These are phyloP conservation scores for Prototheca stagnorum DNA, from an alignment of 163 green algal species.

Conservation along the genomic window DNA sequence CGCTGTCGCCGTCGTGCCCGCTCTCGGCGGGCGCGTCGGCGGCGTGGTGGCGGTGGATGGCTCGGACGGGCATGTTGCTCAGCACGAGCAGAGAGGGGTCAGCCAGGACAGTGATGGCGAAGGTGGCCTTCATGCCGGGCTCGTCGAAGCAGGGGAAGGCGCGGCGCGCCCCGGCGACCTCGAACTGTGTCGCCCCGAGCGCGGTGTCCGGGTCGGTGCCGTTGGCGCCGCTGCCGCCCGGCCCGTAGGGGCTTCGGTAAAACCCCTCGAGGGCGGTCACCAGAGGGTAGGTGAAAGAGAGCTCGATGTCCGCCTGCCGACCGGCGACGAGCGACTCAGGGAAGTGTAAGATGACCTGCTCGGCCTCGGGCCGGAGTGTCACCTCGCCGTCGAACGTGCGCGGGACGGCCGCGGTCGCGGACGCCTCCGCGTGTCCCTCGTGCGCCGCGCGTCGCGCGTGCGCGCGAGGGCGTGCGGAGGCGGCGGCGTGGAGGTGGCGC, in stretches of 20 bases:
- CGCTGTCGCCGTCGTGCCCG: too few relatives aligned
- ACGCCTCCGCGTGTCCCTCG: too few relatives aligned
- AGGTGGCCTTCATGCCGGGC: slow-evolving; percentile 48
- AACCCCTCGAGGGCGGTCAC: slow-evolving; percentile 41
- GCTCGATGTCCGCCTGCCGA: slow-evolving; percentile 5
- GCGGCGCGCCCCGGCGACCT: slow-evolving; percentile 54
- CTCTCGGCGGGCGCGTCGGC: too few relatives aligned
- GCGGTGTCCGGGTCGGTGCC: slow-evolving; percentile 3
- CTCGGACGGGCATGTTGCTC: slow-evolving; percentile 36
- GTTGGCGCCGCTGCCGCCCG: neutral
- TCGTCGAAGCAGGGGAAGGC: slow-evolving; percentile 90
- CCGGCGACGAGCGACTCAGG: neutral
- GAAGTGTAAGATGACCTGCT: slow-evolving; percentile 26
- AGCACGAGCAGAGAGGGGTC: slow-evolving; percentile 27
- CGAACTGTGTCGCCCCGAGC: slow-evolving; percentile 72
- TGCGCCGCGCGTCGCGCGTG: neutral
- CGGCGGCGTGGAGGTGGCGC: too few relatives aligned
- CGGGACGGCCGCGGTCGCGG: too few relatives aligned
- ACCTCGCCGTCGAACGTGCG: too few relatives aligned
- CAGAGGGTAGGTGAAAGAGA: slow-evolving; percentile 54
- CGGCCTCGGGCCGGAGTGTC: neutral
- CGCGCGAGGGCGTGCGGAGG: neutral
- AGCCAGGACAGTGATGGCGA: slow-evolving; percentile 2
- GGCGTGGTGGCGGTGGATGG: slow-evolving; percentile 1
- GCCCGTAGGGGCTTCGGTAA: slow-evolving; percentile 21